Conservation (phyloP, 352 stramenopile species). For the Achlya hypogyna region DNA sequence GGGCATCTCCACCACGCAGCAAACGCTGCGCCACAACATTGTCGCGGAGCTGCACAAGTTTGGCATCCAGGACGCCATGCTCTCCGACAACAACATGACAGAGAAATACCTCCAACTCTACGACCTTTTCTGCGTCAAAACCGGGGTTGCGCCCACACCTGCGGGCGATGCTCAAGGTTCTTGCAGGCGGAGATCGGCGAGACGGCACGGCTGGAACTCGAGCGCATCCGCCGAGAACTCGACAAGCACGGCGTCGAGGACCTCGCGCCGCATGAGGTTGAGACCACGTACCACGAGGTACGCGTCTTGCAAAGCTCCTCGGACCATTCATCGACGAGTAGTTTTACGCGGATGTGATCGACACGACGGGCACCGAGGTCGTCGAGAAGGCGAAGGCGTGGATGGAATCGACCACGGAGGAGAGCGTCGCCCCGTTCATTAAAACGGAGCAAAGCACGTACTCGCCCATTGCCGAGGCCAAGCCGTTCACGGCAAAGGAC, state of each 20-base stretch:
- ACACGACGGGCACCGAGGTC: constrained; percentile 41
- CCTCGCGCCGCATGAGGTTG: constrained; percentile 20
- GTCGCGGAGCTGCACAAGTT: constrained; percentile 50
- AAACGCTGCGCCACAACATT: constrained; percentile 31
- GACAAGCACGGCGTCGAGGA: constrained; percentile 45
- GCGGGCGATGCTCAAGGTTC: no score
- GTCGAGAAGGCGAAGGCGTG: constrained; percentile 57
- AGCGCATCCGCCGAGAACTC: constrained; percentile 60
- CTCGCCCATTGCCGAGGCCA: constrained; percentile 43
- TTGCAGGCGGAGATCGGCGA: constrained; percentile 16
- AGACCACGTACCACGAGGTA: constrained; percentile 46
- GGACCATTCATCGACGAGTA: neutral
- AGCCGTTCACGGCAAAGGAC: constrained; percentile 36
- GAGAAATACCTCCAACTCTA: constrained; percentile 46
- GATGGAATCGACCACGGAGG: constrained; percentile 38
- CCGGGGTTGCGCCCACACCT: constrained; percentile 51
- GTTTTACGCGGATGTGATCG: constrained; percentile 48
- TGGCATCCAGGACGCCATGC: constrained; percentile 24
- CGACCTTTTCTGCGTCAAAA: constrained; percentile 54
- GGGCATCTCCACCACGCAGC: constrained; percentile 46
- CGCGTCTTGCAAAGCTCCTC: neutral
- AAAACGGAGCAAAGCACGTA: constrained; percentile 61
- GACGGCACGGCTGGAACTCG: constrained; percentile 42
- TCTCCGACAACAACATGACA: constrained; percentile 21
- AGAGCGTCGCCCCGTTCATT: constrained; percentile 37